These are phyloP conservation scores for Rhizopus microsporus DNA, from an alignment of 371 early-diverging fungal genomes.

Conservation along the genomic window DNA sequence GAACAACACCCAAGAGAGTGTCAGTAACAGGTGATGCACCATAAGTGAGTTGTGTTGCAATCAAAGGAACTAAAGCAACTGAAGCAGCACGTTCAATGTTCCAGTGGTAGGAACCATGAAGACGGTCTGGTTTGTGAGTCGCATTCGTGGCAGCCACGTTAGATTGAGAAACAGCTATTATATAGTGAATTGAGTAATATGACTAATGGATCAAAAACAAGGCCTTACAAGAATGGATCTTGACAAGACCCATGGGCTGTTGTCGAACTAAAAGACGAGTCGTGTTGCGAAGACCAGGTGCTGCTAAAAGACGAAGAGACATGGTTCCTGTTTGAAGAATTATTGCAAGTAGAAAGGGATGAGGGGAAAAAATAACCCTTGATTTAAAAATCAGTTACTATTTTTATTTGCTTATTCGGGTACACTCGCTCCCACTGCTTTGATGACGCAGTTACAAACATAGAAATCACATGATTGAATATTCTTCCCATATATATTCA, in stretches of 20 bases:
- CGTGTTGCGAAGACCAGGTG: conserved; percentile 44
- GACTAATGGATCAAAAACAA: background rate
- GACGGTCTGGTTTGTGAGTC: conserved; percentile 45
- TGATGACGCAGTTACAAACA: too few relatives aligned
- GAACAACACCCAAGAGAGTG: conserved; percentile 82
- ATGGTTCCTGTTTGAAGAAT: conserved; percentile 9
- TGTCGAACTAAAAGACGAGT: conserved; percentile 41
- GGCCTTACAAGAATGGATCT: conserved; percentile 51
- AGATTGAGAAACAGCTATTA: conserved; percentile 31
- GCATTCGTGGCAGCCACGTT: conserved; percentile 15
- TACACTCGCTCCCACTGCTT: too few relatives aligned
- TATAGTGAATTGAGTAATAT: background rate
- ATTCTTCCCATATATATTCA: too few relatives aligned
- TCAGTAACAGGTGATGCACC: conserved; percentile 89
- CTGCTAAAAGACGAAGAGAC: conserved; percentile 45
- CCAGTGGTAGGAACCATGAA: conserved; percentile 76
- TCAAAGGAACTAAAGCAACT: conserved; percentile 74
- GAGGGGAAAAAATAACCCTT: too few relatives aligned
- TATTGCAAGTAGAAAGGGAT: background rate
- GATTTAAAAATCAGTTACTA: too few relatives aligned
- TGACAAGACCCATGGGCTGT: conserved; percentile 52
- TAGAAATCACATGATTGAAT: too few relatives aligned
- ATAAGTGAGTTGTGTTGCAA: conserved; percentile 71
- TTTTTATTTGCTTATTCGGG: too few relatives aligned
- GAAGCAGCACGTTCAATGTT: conserved; percentile 84